phyloP scores from a whole-genome alignment of 2,329 filamentous ascomycete genomes.

The Sporothrix protearum region DNA sequence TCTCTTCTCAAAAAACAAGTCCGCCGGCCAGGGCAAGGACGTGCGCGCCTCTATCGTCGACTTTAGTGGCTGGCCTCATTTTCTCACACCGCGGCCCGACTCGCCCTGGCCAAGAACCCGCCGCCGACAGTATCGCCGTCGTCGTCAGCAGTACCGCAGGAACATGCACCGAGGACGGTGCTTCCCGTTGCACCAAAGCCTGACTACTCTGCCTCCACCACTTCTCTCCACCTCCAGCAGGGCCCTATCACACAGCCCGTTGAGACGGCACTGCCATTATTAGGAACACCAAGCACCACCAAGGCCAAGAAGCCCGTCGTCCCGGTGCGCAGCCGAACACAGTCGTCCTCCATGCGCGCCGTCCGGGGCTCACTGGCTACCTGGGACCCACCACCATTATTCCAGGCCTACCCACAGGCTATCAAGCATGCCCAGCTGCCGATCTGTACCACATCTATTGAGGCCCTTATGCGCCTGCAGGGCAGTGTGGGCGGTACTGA shows the following conservation, averaged over 20 bases:
- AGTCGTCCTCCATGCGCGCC: constrained; percentile 24
- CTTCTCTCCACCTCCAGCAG: not conserved
- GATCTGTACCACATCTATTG: constrained; percentile 64
- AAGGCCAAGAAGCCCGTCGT: constrained; percentile 32
- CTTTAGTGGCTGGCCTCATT: constrained; percentile 44
- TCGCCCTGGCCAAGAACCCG: constrained; percentile 32
- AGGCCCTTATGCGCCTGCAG: constrained; percentile 62
- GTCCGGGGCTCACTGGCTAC: constrained; percentile 38
- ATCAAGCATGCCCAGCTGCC: constrained; percentile 70
- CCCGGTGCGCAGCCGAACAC: constrained; percentile 29
- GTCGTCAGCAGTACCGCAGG: not conserved
- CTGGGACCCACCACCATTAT: constrained; percentile 73
- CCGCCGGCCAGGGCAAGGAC: constrained; percentile 29
- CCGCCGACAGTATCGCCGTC: not conserved
- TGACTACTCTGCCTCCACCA: not conserved
- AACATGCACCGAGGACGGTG: not conserved
- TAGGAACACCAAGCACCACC: constrained; percentile 18
- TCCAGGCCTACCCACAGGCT: constrained; percentile 82
- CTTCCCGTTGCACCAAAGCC: constrained; percentile 6
- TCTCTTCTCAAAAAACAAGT: constrained; percentile 40
- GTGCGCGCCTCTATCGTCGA: constrained; percentile 48
- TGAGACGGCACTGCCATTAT: not conserved
- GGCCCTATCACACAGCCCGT: not conserved
- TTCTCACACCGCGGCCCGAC: constrained; percentile 39
- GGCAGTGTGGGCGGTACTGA: constrained; percentile 48